phyloP scores from a whole-genome alignment of 208 protist genomes.

The Phytomonas francai region DNA sequence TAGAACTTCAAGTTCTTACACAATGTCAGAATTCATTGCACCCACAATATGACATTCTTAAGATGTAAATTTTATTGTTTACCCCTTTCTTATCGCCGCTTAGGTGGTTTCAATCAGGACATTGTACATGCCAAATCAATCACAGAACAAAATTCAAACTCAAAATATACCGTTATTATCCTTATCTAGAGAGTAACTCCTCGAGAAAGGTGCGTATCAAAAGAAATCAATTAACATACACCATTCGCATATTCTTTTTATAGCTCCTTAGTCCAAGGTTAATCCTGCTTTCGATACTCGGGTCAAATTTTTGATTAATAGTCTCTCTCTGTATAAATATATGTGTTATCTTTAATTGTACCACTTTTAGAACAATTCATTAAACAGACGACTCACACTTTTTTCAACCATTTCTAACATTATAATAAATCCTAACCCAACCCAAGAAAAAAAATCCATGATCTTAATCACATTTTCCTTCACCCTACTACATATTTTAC shows the following conservation, averaged over 20 bases:
- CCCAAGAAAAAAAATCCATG: neutral
- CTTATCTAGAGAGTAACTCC: neutral
- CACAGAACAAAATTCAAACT: neutral
- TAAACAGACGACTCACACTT: neutral
- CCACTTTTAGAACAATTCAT: neutral
- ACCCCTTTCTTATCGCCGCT: slow-evolving; percentile 3
- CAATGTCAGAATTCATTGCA: neutral
- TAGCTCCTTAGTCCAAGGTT: neutral
- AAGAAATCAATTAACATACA: neutral
- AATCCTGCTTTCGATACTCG: neutral
- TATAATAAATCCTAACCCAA: neutral
- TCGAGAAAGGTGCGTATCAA: neutral
- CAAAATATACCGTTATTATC: neutral
- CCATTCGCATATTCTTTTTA: neutral
- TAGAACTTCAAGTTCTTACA: neutral
- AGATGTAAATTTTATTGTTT: neutral
- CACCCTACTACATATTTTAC: neutral
- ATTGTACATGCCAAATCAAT: neutral
- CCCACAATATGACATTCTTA: neutral
- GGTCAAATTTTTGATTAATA: neutral
- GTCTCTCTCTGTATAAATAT: neutral
- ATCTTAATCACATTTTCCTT: neutral
- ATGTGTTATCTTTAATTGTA: neutral
- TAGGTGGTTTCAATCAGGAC: neutral
- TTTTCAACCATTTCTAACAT: neutral